Conservation (phyloP, 148 eudicot species). For the Persicaria tinctoria region DNA sequence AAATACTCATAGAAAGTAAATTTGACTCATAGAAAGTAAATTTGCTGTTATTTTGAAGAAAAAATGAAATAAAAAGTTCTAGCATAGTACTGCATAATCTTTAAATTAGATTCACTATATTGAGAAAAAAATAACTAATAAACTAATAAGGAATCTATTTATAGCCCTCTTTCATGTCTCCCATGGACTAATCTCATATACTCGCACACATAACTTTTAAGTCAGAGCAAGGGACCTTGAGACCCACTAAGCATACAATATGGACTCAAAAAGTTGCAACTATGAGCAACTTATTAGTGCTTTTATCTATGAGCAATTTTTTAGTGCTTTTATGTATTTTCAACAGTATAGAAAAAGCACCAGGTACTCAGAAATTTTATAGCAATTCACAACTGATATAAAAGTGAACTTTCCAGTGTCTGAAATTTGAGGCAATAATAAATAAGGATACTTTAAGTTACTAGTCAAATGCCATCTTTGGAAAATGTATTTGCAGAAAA, state of each 20-base stretch:
- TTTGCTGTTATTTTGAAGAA: too few species aligned
- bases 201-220: background rate
- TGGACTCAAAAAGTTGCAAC: background rate
- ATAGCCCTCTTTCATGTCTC: constrained; percentile 1
- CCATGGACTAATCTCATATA: background rate
- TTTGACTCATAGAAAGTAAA: too few species aligned
- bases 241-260: background rate
- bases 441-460: background rate
- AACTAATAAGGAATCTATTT: background rate
- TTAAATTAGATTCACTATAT: too few species aligned
- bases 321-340: background rate
- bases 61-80: background rate
- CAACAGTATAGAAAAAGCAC: background rate
- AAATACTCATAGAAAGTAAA: too few species aligned
- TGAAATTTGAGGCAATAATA: background rate
- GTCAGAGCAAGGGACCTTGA: background rate
- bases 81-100: background rate
- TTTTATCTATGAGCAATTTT: background rate
- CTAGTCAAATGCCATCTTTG: background rate
- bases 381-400: background rate
- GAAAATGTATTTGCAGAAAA: background rate
- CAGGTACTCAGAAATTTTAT: background rate
- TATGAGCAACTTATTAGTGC: background rate
- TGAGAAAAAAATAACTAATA: too few species aligned
- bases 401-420: background rate